Conservation (phyloP, 306 rosid species). For the Malus fusca region DNA sequence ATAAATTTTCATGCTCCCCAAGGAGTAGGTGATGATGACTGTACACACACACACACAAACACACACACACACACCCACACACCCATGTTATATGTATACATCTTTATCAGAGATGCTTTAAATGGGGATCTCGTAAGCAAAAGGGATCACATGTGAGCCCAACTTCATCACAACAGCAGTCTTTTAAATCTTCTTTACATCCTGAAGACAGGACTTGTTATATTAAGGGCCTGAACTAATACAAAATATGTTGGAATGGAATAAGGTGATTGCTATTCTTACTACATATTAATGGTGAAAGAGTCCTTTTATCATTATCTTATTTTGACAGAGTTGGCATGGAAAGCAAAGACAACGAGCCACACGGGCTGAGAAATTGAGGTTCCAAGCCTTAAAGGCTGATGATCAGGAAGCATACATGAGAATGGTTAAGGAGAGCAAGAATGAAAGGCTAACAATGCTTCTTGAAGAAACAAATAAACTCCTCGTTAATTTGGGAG, state of each 20-base stretch:
- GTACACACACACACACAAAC: not conserved
- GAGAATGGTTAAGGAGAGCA: constrained; percentile 99
- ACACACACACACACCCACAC: not conserved
- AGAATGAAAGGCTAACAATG: constrained; percentile 81
- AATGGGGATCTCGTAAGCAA: not conserved
- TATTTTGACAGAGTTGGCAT: constrained; percentile 76
- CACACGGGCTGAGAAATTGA: constrained; percentile 89
- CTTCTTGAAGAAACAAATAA: constrained; percentile 99
- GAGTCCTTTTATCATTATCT: not conserved
- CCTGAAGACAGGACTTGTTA: not conserved
- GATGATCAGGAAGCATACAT: constrained; percentile 99
- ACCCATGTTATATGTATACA: not conserved
- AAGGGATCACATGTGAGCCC: not conserved
- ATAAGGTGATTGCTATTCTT: not conserved
- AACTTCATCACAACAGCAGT: not conserved
- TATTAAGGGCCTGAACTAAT: constrained; percentile 2
- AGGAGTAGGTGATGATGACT: not conserved
- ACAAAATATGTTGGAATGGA: constrained; percentile 1
- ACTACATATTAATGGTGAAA: constrained; percentile 10
- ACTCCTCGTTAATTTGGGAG: constrained; percentile 92
- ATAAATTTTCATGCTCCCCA: not conserved
- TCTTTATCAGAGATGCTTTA: not conserved
- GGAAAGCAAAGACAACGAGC: constrained; percentile 98
- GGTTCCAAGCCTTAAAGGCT: constrained; percentile 95
- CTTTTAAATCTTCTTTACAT: constrained; percentile 7